Conservation (phyloP, 2,329 filamentous ascomycete genomes). For the Pleoardoris graminearum region DNA sequence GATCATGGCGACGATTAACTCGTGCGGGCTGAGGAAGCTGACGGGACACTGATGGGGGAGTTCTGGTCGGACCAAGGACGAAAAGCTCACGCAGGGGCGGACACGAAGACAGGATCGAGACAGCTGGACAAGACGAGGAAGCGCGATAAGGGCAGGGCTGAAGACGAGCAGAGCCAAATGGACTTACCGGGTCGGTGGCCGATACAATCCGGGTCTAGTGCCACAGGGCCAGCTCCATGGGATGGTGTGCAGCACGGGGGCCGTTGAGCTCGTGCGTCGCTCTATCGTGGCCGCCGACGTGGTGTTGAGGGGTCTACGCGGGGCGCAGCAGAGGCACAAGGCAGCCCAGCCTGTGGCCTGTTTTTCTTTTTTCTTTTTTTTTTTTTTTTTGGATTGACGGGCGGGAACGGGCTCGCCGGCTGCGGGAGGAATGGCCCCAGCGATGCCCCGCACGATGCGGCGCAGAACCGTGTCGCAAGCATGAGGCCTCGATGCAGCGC, state of each 20-base stretch:
- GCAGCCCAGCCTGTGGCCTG: conserved; percentile 8
- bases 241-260: conserved; percentile 11
- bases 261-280: conserved; percentile 9
- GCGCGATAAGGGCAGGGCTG: conserved; percentile 5
- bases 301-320: conserved; percentile 13
- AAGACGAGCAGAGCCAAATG: conserved; percentile 12
- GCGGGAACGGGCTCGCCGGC: conserved; percentile 14
- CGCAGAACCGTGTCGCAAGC: conserved; percentile 1
- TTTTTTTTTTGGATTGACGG: background rate
- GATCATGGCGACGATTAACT: conserved; percentile 17
- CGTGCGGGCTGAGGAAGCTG: conserved; percentile 11
- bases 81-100: background rate
- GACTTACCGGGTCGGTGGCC: conserved; percentile 24
- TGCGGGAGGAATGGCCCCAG: conserved; percentile 8
- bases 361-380: no score
- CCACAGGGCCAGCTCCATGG: conserved; percentile 15
- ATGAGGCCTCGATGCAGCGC: background rate
- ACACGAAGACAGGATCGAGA: conserved; percentile 9
- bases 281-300: conserved; percentile 1
- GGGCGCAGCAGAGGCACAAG: conserved; percentile 20
- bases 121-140: conserved; percentile 15
- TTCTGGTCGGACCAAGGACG: background rate
- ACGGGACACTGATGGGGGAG: background rate
- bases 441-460: conserved; percentile 10
- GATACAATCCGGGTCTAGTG: conserved; percentile 23